Percentiles rank a stretch among this genome's conserved stretches.
These are phyloP conservation scores for Pyrenula massariospora DNA, from an alignment of 495 filamentous ascomycete genomes.

Conservation along the genomic window DNA sequence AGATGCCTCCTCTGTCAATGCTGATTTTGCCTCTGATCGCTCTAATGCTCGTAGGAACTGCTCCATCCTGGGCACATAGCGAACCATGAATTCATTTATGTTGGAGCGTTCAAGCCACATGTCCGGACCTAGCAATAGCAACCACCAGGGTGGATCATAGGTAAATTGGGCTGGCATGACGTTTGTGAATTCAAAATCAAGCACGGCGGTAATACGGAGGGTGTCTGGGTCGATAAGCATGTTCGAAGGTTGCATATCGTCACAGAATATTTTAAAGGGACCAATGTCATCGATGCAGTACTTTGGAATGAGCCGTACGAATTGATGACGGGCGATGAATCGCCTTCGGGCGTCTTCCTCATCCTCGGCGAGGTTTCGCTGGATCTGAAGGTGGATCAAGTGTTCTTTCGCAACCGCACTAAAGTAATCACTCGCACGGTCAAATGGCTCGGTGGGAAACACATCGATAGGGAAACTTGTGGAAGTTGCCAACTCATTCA, in stretches of 20 bases:
- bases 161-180: slow-evolving; percentile 25
- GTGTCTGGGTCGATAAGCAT: slow-evolving; percentile 10
- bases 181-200: slow-evolving; percentile 34
- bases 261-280: slow-evolving; percentile 16
- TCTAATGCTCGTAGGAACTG: slow-evolving; percentile 13
- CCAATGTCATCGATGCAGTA: background rate
- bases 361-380: slow-evolving; percentile 26
- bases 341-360: slow-evolving; percentile 21
- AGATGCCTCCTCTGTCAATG: slow-evolving; percentile 10
- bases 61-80: slow-evolving; percentile 9
- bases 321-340: slow-evolving; percentile 21
- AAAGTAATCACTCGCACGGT: slow-evolving; percentile 26
- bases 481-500: slow-evolving; percentile 21
- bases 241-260: slow-evolving; percentile 16
- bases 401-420: slow-evolving; percentile 27
- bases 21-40: slow-evolving; percentile 17
- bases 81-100: slow-evolving; percentile 11
- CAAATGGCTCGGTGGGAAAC: slow-evolving; percentile 10
- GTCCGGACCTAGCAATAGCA: slow-evolving; percentile 23
- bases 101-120: slow-evolving; percentile 22
- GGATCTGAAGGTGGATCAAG: slow-evolving; percentile 22
- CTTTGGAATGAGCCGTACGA: slow-evolving; percentile 18
- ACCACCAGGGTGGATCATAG: slow-evolving; percentile 30
- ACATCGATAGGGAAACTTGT: slow-evolving; percentile 14
- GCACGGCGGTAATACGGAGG: slow-evolving; percentile 8